Evolutionary conservation across 78 protist species (phyloP).

Genomic region (slime mould (Dictyostelium discoideum)): DNA sequence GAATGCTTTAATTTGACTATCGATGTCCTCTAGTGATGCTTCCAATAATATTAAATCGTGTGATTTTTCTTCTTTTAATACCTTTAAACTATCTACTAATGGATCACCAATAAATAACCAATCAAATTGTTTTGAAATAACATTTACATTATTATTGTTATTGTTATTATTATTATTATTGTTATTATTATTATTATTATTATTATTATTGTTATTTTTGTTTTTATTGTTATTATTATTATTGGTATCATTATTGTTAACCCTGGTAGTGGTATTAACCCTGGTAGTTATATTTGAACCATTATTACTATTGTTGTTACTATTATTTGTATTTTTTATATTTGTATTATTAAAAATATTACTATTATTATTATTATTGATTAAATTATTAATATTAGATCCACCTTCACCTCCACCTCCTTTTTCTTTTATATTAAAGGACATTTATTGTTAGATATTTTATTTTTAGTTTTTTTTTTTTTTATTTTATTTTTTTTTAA

Average conservation of each 20-base stretch:
- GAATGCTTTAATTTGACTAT: neutral
- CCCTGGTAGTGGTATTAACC: neutral
- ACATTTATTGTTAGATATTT: neutral
- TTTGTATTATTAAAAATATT: neutral
- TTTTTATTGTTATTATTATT: neutral
- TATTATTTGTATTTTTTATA: neutral
- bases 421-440: neutral
- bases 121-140: neutral
- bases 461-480: neutral
- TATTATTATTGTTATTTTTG: neutral
- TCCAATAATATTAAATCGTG: constrained; percentile 43
- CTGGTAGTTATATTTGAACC: neutral
- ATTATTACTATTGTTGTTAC: neutral
- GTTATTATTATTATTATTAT: neutral
- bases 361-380: neutral
- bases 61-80: neutral
- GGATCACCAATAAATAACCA: constrained; percentile 58
- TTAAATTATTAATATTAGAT: neutral
- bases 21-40: neutral
- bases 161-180: neutral
- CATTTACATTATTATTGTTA: neutral
- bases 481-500: neutral
- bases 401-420: neutral
- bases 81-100: constrained; percentile 13
- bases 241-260: neutral